Percentiles rank a stretch among this genome's conserved stretches.
Evolutionary conservation across 345 rosid species (phyloP).

Genomic region (Linum tenue): DNA sequence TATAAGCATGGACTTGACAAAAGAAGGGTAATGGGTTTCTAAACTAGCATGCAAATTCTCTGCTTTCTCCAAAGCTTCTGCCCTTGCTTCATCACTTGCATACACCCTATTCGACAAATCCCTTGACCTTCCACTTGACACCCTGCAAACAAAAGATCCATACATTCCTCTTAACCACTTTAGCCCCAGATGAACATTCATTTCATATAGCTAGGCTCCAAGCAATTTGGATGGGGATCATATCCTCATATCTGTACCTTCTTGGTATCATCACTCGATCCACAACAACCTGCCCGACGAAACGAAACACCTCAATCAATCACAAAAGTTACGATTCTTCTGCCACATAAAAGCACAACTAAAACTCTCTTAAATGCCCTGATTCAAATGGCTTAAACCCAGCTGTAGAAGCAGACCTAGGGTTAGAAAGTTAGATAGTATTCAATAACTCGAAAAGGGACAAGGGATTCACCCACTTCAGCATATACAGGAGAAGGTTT

Average conservation of each 20-base stretch:
- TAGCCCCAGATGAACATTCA: no score
- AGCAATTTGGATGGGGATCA: background rate
- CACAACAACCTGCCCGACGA: slow-evolving; percentile 1
- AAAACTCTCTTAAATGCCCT: background rate
- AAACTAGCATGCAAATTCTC: slow-evolving; percentile 8
- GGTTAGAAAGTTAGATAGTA: background rate
- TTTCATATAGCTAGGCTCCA: background rate
- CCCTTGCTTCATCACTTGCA: slow-evolving; percentile 15
- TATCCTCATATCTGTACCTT: slow-evolving; percentile 2
- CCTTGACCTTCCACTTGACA: background rate
- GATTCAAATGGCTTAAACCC: background rate
- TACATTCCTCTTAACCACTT: no score
- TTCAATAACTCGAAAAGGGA: background rate
- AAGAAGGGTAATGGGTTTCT: slow-evolving; percentile 5
- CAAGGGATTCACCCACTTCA: slow-evolving; percentile 25
- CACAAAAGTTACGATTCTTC: background rate
- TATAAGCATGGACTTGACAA: slow-evolving; percentile 15
- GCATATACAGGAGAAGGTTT: slow-evolving; percentile 6
- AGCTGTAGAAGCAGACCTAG: background rate
- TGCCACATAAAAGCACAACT: background rate
- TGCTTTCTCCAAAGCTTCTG: slow-evolving; percentile 11
- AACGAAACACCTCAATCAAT: background rate
- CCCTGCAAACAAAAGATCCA: background rate
- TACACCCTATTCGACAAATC: slow-evolving; percentile 12
- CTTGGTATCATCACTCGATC: slow-evolving; percentile 16